A percentile compares a stretch with the other conserved stretches of the same genome.
These are phyloP conservation scores for Mucor saturninus DNA, from an alignment of 371 early-diverging fungal genomes.

Conservation along the genomic window DNA sequence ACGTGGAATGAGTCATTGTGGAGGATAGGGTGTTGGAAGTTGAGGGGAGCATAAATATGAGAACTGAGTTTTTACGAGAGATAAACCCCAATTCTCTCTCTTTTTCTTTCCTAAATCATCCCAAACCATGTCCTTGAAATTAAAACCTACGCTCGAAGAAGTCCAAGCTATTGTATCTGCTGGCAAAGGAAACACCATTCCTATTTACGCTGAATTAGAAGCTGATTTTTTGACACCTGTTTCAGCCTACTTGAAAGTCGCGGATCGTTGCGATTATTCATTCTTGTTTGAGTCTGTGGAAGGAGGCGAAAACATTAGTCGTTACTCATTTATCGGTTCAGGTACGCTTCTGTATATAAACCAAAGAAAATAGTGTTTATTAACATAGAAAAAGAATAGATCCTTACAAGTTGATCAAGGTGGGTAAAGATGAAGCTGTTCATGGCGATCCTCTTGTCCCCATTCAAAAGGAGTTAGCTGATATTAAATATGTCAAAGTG, in stretches of 20 bases:
- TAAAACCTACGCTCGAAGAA: slow-evolving; percentile 77
- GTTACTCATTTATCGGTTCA: slow-evolving; percentile 94
- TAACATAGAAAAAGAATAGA: slow-evolving; percentile 45
- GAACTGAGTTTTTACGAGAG: not conserved
- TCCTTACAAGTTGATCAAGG: slow-evolving; percentile 84
- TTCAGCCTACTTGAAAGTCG: slow-evolving; percentile 91
- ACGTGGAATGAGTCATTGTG: slow-evolving; percentile 8
- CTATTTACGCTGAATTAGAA: slow-evolving; percentile 84
- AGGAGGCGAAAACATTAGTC: slow-evolving; percentile 93
- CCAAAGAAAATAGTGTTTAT: too few species aligned
- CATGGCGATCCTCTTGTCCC: slow-evolving; percentile 89
- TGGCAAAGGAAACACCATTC: slow-evolving; percentile 82
- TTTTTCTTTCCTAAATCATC: not conserved
- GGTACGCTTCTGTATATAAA: slow-evolving; percentile 49
- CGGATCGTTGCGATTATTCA: slow-evolving; percentile 78
- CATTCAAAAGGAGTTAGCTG: slow-evolving; percentile 81
- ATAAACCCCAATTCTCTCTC: not conserved
- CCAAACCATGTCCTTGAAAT: slow-evolving; percentile 38
- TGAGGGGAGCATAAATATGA: not conserved
- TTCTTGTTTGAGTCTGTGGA: slow-evolving; percentile 95
- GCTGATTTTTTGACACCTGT: slow-evolving; percentile 96
- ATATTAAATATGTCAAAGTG: slow-evolving; percentile 77
- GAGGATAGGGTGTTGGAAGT: not conserved
- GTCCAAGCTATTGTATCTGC: slow-evolving; percentile 61
- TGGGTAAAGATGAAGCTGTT: slow-evolving; percentile 71